Conservation (phyloP, 164 flowering plant genomes). For the Magnolia kwangsiensis region DNA sequence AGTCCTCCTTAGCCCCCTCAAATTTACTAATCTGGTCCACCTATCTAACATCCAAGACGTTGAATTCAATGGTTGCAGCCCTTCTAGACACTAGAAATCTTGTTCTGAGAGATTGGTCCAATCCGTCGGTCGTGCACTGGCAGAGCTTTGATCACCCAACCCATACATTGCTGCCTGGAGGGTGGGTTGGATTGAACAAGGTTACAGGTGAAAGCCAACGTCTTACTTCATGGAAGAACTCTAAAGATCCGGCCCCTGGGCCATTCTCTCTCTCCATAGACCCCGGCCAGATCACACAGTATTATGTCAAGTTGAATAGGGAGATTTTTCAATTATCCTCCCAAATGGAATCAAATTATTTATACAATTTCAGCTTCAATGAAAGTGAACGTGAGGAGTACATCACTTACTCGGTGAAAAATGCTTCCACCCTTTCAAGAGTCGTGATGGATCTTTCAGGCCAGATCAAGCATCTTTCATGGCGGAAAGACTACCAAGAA, state of each 20-base stretch:
- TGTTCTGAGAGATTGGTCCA: constrained; percentile 13
- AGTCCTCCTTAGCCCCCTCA: constrained; percentile 14
- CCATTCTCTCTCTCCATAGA: constrained; percentile 3
- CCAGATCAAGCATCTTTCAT: constrained; percentile 12
- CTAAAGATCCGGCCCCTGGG: constrained; percentile 16
- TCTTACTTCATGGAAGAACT: constrained; percentile 13
- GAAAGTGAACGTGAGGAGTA: constrained; percentile 9
- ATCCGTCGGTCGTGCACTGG: not conserved
- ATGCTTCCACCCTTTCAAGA: constrained; percentile 5
- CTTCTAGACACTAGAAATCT: constrained; percentile 31
- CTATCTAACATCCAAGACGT: constrained; percentile 2
- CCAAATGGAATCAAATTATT: constrained; percentile 13
- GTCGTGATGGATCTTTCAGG: constrained; percentile 13
- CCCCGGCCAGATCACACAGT: constrained; percentile 1
- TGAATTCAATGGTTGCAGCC: constrained; percentile 12
- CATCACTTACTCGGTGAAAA: constrained; percentile 5
- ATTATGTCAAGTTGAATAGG: constrained; percentile 7
- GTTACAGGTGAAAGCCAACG: not conserved
- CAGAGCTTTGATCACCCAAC: constrained; percentile 14
- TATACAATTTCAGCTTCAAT: not conserved
- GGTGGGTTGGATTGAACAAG: constrained; percentile 5
- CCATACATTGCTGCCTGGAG: constrained; percentile 6
- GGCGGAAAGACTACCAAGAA: not conserved
- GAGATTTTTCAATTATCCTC: constrained; percentile 5
- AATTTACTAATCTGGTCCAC: constrained; percentile 28